phyloP scores from a whole-genome alignment of 345 rosid genomes.

The Passiflora organensis region DNA sequence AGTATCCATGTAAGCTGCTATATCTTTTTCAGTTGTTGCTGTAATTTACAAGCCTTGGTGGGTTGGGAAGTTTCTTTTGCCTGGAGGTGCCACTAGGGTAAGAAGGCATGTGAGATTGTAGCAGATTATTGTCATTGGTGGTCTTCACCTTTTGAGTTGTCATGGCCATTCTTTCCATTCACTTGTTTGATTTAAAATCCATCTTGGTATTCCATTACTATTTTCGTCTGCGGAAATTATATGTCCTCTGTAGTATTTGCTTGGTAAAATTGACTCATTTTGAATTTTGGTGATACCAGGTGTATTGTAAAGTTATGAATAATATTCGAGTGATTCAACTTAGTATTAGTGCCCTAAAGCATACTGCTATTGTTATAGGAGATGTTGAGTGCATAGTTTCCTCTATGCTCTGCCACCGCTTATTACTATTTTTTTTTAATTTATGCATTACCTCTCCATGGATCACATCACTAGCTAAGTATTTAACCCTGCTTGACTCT shows the following conservation, averaged over 20 bases:
- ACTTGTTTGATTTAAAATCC: too few relatives aligned
- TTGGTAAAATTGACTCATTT: background rate
- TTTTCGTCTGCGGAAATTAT: too few relatives aligned
- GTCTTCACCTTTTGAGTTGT: background rate
- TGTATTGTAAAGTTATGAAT: background rate
- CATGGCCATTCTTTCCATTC: too few relatives aligned
- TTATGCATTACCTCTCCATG: background rate
- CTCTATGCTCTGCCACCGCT: too few relatives aligned
- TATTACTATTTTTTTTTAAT: background rate
- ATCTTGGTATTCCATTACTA: too few relatives aligned
- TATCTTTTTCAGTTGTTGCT: background rate
- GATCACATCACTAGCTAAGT: background rate
- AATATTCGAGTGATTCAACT: background rate
- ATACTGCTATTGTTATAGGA: too few relatives aligned
- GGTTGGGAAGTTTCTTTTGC: background rate
- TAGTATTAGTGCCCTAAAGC: too few relatives aligned
- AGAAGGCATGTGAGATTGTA: too few relatives aligned
- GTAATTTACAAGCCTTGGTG: background rate
- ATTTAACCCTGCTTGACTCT: background rate
- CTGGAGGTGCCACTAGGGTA: too few relatives aligned
- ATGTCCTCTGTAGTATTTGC: background rate
- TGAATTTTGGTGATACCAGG: background rate
- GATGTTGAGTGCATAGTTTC: too few relatives aligned
- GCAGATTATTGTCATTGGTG: background rate
- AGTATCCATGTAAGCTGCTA: conserved; percentile 63